These are phyloP conservation scores for Fusarium dimerum DNA, from an alignment of 2,329 filamentous ascomycete genomes.

Conservation along the genomic window DNA sequence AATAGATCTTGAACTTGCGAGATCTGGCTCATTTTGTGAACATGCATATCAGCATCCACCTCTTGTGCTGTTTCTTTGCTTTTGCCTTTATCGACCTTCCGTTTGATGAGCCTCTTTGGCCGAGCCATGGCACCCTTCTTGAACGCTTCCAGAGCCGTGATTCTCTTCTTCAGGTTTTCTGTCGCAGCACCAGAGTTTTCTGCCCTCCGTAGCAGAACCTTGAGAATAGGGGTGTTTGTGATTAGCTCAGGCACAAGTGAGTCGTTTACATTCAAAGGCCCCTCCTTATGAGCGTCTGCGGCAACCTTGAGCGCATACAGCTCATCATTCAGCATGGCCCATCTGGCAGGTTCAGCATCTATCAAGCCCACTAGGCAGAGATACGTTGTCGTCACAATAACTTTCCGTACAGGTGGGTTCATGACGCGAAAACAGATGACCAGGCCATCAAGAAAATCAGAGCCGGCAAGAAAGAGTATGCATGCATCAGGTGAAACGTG, in stretches of 20 bases:
- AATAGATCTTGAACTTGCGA: constrained; percentile 94
- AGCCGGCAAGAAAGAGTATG: constrained; percentile 74
- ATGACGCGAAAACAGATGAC: constrained; percentile 64
- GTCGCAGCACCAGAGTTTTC: constrained; percentile 51
- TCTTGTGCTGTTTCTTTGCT: constrained; percentile 42
- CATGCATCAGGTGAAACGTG: constrained; percentile 59
- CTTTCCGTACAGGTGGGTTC: constrained; percentile 63
- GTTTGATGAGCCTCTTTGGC: constrained; percentile 51
- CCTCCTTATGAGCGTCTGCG: constrained; percentile 63
- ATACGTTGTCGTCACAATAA: constrained; percentile 73
- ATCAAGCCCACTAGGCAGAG: constrained; percentile 72
- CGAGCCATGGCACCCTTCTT: constrained; percentile 55
- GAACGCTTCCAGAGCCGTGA: constrained; percentile 61
- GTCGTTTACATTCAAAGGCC: constrained; percentile 58
- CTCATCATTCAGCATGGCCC: constrained; percentile 77
- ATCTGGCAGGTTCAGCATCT: constrained; percentile 65
- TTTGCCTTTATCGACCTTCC: constrained; percentile 69
- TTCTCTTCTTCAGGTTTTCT: constrained; percentile 58
- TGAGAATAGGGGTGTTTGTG: constrained; percentile 75
- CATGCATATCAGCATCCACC: constrained; percentile 57
- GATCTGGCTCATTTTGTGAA: constrained; percentile 82
- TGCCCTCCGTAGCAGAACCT: constrained; percentile 58
- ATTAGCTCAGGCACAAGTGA: constrained; percentile 82
- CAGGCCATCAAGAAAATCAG: constrained; percentile 83
- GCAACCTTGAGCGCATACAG: constrained; percentile 77